Evolutionary conservation across 148 eudicot species (phyloP).

Genomic region (Silene conica): DNA sequence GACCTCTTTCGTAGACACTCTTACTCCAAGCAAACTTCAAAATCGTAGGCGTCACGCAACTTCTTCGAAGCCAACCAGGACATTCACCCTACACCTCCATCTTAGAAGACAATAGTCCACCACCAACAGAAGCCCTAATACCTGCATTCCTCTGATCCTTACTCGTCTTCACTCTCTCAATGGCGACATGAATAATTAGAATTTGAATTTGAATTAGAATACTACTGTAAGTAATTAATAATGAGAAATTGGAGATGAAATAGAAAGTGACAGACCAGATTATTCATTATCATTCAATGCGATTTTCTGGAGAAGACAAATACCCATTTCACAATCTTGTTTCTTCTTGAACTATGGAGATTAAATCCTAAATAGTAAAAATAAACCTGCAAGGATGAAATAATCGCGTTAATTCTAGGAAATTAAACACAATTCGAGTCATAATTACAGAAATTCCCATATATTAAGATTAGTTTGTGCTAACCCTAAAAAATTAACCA

Average conservation of each 20-base stretch:
- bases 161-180: conserved; percentile 36
- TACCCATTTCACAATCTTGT: conserved; percentile 96
- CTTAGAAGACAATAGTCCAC: conserved; percentile 46
- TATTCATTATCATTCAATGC: conserved; percentile 89
- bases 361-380: no score
- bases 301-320: conserved; percentile 92
- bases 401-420: no score
- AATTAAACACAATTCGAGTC: no score
- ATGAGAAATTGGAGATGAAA: background rate
- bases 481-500: no score
- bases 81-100: conserved; percentile 50
- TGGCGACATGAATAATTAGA: no score
- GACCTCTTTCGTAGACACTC: conserved; percentile 66
- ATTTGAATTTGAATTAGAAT: no score
- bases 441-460: no score
- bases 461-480: no score
- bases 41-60: conserved; percentile 55
- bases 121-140: conserved; percentile 55
- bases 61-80: conserved; percentile 50
- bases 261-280: conserved; percentile 57
- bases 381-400: no score
- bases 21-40: conserved; percentile 71
- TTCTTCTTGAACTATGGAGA: no score
- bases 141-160: conserved; percentile 32
- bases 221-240: no score